phyloP scores from a whole-genome alignment of 2,329 filamentous ascomycete species.

The Emergomyces orientalis region DNA sequence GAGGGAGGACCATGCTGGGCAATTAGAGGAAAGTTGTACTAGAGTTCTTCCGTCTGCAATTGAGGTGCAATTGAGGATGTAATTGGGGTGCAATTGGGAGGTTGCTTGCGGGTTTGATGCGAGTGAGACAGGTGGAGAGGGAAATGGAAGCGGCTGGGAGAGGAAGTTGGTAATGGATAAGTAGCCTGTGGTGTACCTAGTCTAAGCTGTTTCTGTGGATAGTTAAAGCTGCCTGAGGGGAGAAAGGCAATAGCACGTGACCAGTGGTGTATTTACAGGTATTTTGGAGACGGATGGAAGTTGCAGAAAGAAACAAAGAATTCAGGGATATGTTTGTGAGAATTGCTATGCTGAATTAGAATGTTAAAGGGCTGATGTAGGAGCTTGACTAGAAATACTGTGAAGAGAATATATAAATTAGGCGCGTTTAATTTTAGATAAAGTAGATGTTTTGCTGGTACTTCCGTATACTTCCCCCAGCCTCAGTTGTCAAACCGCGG shows the following conservation, averaged over 20 bases:
- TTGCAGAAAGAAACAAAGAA: not conserved
- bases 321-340: not conserved
- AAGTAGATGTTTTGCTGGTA: not conserved
- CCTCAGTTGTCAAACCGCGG: not conserved
- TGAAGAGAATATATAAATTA: not conserved
- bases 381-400: not conserved
- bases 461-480: not conserved
- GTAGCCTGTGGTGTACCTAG: no score
- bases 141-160: not conserved
- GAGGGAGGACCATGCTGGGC: conserved; percentile 28
- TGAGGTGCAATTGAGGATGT: not conserved
- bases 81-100: conserved; percentile 5
- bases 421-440: no score
- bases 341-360: not conserved
- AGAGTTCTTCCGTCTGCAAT: conserved; percentile 1
- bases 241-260: not conserved
- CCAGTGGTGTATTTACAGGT: not conserved
- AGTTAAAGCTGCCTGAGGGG: not conserved
- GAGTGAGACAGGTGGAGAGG: not conserved
- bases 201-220: not conserved
- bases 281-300: not conserved
- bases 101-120: not conserved
- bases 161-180: not conserved
- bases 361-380: not conserved
- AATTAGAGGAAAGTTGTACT: not conserved